phyloP scores from a whole-genome alignment of 805 yeast species.

The Metschnikowia corniflorae region DNA sequence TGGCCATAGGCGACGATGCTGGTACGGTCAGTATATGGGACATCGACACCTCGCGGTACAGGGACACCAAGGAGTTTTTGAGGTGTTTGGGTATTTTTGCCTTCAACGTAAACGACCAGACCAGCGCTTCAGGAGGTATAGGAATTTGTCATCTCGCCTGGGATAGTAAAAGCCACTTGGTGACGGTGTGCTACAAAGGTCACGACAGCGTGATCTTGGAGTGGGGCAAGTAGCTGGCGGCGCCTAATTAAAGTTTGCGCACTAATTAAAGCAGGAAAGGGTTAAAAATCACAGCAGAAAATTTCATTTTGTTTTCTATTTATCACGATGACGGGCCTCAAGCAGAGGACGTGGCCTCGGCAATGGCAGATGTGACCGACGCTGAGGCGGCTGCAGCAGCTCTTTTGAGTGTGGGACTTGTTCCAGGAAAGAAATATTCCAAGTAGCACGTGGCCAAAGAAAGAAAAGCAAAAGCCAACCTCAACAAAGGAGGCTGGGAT shows the following conservation, averaged over 20 bases:
- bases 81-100: conserved; percentile 25
- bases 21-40: conserved; percentile 59
- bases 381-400: conserved; percentile 16
- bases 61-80: conserved; percentile 15
- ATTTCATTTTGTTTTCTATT: too few relatives aligned
- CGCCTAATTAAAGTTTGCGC: too few relatives aligned
- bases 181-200: conserved; percentile 36
- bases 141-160: conserved; percentile 40
- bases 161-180: conserved; percentile 26
- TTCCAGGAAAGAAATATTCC: conserved; percentile 47
- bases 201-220: conserved; percentile 19
- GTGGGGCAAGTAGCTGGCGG: conserved; percentile 11
- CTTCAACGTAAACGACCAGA: conserved; percentile 5
- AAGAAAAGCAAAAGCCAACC: conserved; percentile 42
- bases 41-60: conserved; percentile 19
- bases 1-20: conserved; percentile 65
- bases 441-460: conserved; percentile 53
- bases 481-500: conserved; percentile 47
- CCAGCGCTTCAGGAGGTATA: conserved; percentile 21
- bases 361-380: conserved; percentile 13
- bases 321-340: too few relatives aligned
- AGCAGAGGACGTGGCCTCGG: conserved; percentile 14
- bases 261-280: too few relatives aligned
- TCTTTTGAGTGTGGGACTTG: conserved; percentile 30
- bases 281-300: too few relatives aligned